Base-by-base conservation (phyloP, 2,329 filamentous ascomycete genomes). In the Escovopsis sp. region DNA sequence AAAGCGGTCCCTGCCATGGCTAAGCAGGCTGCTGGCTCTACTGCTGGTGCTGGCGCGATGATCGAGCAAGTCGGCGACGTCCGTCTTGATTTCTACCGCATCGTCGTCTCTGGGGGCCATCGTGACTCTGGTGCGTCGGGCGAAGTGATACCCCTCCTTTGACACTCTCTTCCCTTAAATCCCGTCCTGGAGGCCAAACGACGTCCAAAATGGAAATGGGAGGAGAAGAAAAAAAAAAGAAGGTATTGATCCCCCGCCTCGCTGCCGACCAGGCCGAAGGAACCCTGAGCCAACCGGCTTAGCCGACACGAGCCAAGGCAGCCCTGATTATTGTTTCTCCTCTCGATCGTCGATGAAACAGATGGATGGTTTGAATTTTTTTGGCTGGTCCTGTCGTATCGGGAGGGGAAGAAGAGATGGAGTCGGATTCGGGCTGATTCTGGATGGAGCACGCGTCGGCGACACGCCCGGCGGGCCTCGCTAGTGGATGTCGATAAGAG, bases 41-140 rank as follows among this genome's bases (percentile, higher is more conserved):
- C 36, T 39, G 31, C 41, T 39, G 17, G 27, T 29, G 32, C 34
- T 39, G 38, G 40, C 43, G 35, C 35, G 44, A 28, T 42, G 41
- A 31, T 36, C 34, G 31, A 42, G 35, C 35, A 36, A 35, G 37
- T 42, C 41, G 21, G 33, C 31, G 8, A 39, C 30, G 15, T 33
- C 34, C 18, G 35, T 32, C 33, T 33, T 25, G n/a, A 27, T 10
- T 27, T 27, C 33, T 17, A 35, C 35, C n/a, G 36, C 38, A 11
- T 37, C 38, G 12, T 32, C 21, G n/a, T 37, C 36, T 31, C 37
- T 34, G 19, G 35, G 35, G 14, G 28, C 32, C 38, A 40, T 40
- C 34, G 14, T 27, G 16, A 16, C 34, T 5, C 21, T 23, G 21
- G 6, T 2, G 21, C 21, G 21, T 5, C 21, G 21, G 10, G 21